Base-by-base conservation (phyloP, 768 basidiomycete genomes). In the Trametes sanguinea region DNA sequence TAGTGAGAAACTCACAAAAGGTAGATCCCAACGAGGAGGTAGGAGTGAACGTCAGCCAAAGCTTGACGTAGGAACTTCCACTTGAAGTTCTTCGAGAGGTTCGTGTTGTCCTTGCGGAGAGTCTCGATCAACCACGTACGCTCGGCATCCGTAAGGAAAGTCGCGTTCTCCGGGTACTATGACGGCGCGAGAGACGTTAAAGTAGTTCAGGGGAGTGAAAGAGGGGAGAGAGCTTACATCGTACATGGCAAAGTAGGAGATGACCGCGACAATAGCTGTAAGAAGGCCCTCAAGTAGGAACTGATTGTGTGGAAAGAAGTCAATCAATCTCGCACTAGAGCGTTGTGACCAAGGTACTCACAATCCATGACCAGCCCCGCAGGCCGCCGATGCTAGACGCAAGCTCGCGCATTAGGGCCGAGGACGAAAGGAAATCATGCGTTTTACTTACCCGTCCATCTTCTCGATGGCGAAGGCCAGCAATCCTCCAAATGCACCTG, bases 401-500 rank as follows among this genome's bases (percentile, higher is more conserved):
- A 42, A 6, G 13, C 3, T 13, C 22, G 17, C 10, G 22, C 6
- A 51, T 29, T 43, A n/a, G n/a, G n/a, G n/a, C n/a, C n/a, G n/a
- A n/a, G n/a, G n/a, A n/a, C n/a, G n/a, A n/a, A n/a, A n/a, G n/a
- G n/a, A n/a, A n/a, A n/a, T n/a, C n/a, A n/a, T n/a, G n/a, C n/a
- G n/a, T n/a, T n/a, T n/a, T n/a, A n/a, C n/a, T 6, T 43, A 61
- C 55, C 56, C 60, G 29, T 60, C 22, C 51, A 61, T 54, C n/a
- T 56, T 61, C 40, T 57, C 64, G 22, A 61, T 61, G 0, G 48
- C 64, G 54, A 57, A 65, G 9, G 64, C 64, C 5, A 65, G 52
- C n/a, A 65, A 22, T 2, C 60, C 64, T 6, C 64, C 64, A 35
- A 65, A 65, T 6, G 64, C 60, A 8, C 64, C 60, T 61, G 45